Evolutionary conservation across 495 filamentous ascomycete genomes (phyloP).

Genomic region (Penicillium daleae): DNA sequence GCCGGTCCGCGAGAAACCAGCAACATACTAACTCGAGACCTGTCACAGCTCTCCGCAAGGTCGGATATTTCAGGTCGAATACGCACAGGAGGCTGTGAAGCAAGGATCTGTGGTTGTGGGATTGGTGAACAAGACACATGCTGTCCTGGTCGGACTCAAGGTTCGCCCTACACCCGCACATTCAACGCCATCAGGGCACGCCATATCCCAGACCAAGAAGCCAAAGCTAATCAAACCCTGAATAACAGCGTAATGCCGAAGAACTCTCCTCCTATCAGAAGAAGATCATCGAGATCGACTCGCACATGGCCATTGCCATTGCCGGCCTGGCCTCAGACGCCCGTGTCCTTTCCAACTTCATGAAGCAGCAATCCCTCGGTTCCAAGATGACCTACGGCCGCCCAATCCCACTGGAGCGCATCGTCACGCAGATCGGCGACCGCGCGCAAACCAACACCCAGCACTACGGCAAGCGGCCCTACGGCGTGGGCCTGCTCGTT

Average conservation of each 20-base stretch:
- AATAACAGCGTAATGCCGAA: constrained; percentile 87
- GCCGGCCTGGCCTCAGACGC: constrained; percentile 97
- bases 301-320: constrained; percentile 93
- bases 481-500: constrained; percentile 92
- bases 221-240: background rate
- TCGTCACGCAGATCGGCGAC: constrained; percentile 88
- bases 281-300: constrained; percentile 96
- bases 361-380: constrained; percentile 98
- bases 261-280: constrained; percentile 99
- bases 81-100: constrained; percentile 98
- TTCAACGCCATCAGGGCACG: background rate
- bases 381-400: constrained; percentile 95
- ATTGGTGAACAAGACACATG: constrained; percentile 95
- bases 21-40: constrained; percentile 23
- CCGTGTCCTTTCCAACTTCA: constrained; percentile 99
- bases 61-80: constrained; percentile 99
- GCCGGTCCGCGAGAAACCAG: constrained; percentile 28
- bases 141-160: constrained; percentile 94
- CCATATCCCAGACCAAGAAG: background rate
- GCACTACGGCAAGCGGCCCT: constrained; percentile 94
- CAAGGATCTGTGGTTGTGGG: constrained; percentile 98
- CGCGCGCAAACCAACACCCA: constrained; percentile 98
- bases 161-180: constrained; percentile 50
- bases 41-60: constrained; percentile 88
- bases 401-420: constrained; percentile 82